phyloP scores from a whole-genome alignment of 1,284 basidiomycete species.

The Tilletia horrida region DNA sequence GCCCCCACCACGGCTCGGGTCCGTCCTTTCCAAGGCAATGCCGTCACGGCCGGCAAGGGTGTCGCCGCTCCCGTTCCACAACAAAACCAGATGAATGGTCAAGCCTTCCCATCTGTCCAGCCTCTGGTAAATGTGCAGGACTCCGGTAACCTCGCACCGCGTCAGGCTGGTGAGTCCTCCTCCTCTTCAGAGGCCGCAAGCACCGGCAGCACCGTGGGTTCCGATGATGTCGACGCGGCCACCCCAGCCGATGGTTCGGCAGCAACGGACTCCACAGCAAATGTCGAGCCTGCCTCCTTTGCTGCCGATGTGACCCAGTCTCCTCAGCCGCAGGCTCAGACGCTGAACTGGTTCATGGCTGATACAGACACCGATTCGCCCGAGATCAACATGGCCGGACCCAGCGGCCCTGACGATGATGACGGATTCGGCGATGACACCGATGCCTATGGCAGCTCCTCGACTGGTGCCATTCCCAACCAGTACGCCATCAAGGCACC shows the following conservation, averaged over 20 bases:
- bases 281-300: constrained; percentile 7
- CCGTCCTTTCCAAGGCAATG: constrained; percentile 8
- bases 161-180: not conserved
- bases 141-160: not conserved
- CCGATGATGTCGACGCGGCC: not conserved
- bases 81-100: constrained; percentile 1
- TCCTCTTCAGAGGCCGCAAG: not conserved
- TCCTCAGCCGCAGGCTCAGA: not conserved
- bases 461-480: not conserved
- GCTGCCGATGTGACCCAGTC: constrained; percentile 12
- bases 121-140: constrained; percentile 5
- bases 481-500: constrained; percentile 10
- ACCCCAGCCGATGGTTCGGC: not conserved
- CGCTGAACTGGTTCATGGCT: constrained; percentile 13
- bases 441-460: not conserved
- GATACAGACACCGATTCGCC: constrained; percentile 11
- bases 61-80: not conserved
- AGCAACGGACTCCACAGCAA: not conserved
- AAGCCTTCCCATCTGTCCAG: not conserved
- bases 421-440: not conserved
- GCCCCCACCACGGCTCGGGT: constrained; percentile 1
- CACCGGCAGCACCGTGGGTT: not conserved
- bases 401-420: constrained; percentile 4
- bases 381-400: constrained; percentile 11
- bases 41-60: constrained; percentile 4